Evolutionary conservation across 2,329 filamentous ascomycete genomes (phyloP).

Genomic region (Trichoderma asperellum): DNA sequence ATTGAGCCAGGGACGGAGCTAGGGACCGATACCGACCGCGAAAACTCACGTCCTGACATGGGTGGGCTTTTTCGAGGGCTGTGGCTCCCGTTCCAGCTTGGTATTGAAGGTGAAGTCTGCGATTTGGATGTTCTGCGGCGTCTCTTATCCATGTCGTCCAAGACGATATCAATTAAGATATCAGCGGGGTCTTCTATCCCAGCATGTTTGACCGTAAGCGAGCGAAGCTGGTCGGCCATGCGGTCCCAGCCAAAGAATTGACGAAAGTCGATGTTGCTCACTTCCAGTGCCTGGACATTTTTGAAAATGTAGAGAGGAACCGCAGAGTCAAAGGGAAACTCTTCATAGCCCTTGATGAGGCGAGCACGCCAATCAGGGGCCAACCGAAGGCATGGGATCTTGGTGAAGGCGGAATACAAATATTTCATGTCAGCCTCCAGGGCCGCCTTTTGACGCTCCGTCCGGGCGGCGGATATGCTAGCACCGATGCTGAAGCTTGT

Average conservation of each 20-base stretch:
- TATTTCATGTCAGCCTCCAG: slow-evolving; percentile 90
- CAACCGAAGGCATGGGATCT: slow-evolving; percentile 88
- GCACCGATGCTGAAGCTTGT: slow-evolving; percentile 82
- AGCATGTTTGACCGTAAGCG: slow-evolving; percentile 84
- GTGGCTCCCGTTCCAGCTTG: slow-evolving; percentile 61
- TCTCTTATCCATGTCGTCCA: slow-evolving; percentile 95
- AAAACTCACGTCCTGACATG: slow-evolving; percentile 66
- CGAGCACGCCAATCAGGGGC: slow-evolving; percentile 92
- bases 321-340: slow-evolving; percentile 96
- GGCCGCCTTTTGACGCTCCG: slow-evolving; percentile 86
- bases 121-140: slow-evolving; percentile 85
- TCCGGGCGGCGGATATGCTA: slow-evolving; percentile 77
- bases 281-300: slow-evolving; percentile 90
- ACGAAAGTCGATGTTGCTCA: slow-evolving; percentile 93
- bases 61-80: slow-evolving; percentile 67
- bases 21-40: slow-evolving; percentile 69
- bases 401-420: slow-evolving; percentile 96
- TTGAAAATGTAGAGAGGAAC: slow-evolving; percentile 98
- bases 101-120: slow-evolving; percentile 76
- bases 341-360: slow-evolving; percentile 90
- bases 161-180: slow-evolving; percentile 86
- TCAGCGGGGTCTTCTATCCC: slow-evolving; percentile 88
- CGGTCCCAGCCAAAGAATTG: slow-evolving; percentile 98
- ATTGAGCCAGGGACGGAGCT: slow-evolving; percentile 49
- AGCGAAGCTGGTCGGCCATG: slow-evolving; percentile 87